phyloP scores from a whole-genome alignment of 768 basidiomycete genomes.

The Amanita phalloides region DNA sequence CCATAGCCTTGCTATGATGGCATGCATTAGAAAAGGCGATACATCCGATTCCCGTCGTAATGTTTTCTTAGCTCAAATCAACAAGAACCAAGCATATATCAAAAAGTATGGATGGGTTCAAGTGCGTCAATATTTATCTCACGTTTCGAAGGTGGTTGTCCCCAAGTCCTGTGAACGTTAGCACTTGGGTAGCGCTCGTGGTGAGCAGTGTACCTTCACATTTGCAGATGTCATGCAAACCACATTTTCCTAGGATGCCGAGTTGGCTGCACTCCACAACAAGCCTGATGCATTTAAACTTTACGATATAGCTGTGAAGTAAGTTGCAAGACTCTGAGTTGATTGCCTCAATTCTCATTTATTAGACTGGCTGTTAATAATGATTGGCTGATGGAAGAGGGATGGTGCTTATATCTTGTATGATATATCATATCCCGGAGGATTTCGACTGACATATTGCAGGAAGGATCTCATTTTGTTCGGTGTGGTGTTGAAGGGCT shows the following conservation, averaged over 20 bases:
- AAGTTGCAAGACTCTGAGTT: conserved; percentile 8
- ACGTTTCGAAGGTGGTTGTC: conserved; percentile 48
- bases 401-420: conserved; percentile 56
- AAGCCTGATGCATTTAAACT: conserved; percentile 50
- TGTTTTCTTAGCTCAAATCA: conserved; percentile 45
- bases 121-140: not conserved
- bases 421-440: not conserved
- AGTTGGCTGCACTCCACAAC: conserved; percentile 48
- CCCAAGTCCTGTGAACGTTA: conserved; percentile 57
- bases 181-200: conserved; percentile 59
- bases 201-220: conserved; percentile 21
- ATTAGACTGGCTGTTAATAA: conserved; percentile 50
- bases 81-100: conserved; percentile 50
- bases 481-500: conserved; percentile 55
- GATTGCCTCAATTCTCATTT: not conserved
- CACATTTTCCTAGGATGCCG: conserved; percentile 42
- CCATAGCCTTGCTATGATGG: conserved; percentile 57
- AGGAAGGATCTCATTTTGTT: conserved; percentile 67
- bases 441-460: conserved; percentile 4
- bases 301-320: conserved; percentile 64
- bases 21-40: conserved; percentile 39
- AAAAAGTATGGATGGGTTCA: conserved; percentile 30
- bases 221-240: not conserved
- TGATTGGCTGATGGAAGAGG: conserved; percentile 66
- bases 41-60: conserved; percentile 22